A percentile compares a stretch with the other conserved stretches of the same genome.
phyloP scores from a whole-genome alignment of 2,329 filamentous ascomycete species.

The Apiospora aurea region DNA sequence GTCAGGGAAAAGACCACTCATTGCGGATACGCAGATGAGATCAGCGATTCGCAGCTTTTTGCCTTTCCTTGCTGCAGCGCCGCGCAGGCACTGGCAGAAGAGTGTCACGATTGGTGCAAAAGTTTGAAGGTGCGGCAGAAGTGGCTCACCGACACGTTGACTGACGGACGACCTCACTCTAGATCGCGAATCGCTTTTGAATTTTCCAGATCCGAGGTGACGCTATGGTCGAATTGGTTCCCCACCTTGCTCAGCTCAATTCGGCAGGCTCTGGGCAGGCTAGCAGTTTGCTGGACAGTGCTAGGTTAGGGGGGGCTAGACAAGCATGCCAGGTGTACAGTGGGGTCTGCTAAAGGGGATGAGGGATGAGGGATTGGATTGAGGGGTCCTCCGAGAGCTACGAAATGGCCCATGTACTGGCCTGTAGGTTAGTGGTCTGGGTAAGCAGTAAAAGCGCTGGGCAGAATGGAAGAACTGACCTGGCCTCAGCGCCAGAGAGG shows the following conservation, averaged over 20 bases:
- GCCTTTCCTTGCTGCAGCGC: background rate
- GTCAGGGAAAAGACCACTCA: background rate
- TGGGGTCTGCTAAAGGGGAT: background rate
- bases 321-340: conserved; percentile 14
- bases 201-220: conserved; percentile 16
- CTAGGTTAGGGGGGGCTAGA: background rate
- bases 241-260: background rate
- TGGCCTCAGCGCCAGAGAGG: background rate
- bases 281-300: background rate
- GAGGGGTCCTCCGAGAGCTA: background rate
- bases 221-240: background rate
- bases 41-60: background rate
- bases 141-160: conserved; percentile 20
- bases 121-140: background rate
- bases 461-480: background rate
- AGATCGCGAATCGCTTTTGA: conserved; percentile 14
- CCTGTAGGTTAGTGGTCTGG: too few relatives aligned
- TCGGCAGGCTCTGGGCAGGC: background rate
- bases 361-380: background rate
- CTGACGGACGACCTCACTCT: background rate
- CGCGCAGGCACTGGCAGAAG: background rate
- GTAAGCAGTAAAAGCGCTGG: background rate
- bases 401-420: background rate
- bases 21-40: background rate
- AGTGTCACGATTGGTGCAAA: too few relatives aligned